Base-by-base conservation (phyloP, 768 basidiomycete genomes). In the Boletus speciosus region DNA sequence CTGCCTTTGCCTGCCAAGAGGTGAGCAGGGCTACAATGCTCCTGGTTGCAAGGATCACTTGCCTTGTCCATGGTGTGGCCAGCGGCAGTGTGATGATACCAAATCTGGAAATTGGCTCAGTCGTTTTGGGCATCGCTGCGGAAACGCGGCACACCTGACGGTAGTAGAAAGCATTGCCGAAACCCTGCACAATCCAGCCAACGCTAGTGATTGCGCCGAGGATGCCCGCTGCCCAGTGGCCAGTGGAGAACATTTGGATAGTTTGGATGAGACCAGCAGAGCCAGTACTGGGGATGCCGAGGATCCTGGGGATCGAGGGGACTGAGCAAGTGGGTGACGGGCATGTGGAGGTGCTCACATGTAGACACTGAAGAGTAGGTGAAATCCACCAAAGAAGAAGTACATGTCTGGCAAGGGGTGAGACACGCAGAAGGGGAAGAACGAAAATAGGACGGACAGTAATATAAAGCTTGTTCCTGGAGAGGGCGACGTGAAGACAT, bases 351-450 rank as follows among this genome's bases (percentile, higher is more conserved):
- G 56, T 11, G 63, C 85, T 76, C 67, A 90, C 93, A 91, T 92
- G 76, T 98, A 98, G 66, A 91, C 69, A 58, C 89, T 90, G 76
- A 93, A 98, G 39, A 91, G 78, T 57, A 98, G 80, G 74, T 99
- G 94, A 80, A 91, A 98, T 44, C 93, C 96, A 51, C 86, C 81
- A 75, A 99, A 99, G 74, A 98, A 83, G 79, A 98, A 96, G 78
- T 93, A 99, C 60, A 97, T 72, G 76, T 98, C 95, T 98, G 64
- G 21, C 47, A 49, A 43, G 32, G 37, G 29, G 5, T 60, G 67
- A 51, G 50, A 48, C 32, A 32, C 49, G 37, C 19, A 41, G 16
- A 38, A 27, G 27, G 16, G 5, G 23, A 37, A 19, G 57, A 61
- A 39, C 56, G 61, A 54, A 57, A 68, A 58, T 57, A 52, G 52